Evolutionary conservation across 1,284 basidiomycete genomes (phyloP).

Genomic region (Somion occarium): DNA sequence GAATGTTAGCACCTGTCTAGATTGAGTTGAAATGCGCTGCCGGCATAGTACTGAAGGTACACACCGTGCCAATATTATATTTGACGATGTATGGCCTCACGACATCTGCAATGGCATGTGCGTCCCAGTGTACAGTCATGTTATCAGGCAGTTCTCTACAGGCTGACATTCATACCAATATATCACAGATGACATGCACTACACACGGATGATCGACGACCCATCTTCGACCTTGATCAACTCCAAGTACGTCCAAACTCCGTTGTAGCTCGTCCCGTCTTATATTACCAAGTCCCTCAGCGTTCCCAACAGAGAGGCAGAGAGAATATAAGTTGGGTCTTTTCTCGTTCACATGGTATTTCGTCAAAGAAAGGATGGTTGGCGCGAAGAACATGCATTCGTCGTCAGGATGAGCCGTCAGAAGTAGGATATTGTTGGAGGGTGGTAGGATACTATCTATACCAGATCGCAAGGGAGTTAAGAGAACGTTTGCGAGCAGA

Average conservation of each 20-base stretch:
- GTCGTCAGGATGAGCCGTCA: conserved; percentile 90
- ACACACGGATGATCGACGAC: conserved; percentile 73
- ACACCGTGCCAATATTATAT: conserved; percentile 61
- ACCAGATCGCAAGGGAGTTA: conserved; percentile 7
- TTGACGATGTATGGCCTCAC: conserved; percentile 55
- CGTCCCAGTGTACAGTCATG: conserved; percentile 66
- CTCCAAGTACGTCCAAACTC: conserved; percentile 71
- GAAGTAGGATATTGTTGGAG: conserved; percentile 44
- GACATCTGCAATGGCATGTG: conserved; percentile 53
- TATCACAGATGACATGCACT: not conserved
- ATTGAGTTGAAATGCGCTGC: conserved; percentile 3
- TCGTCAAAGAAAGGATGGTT: conserved; percentile 54
- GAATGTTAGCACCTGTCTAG: conserved; percentile 82
- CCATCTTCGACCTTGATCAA: conserved; percentile 51
- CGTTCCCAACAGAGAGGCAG: conserved; percentile 69
- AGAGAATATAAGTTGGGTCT: conserved; percentile 43
- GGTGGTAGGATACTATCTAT: conserved; percentile 5
- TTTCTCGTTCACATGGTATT: conserved; percentile 9
- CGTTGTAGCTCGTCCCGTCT: conserved; percentile 62
- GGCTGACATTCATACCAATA: conserved; percentile 1
- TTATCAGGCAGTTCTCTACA: conserved; percentile 75
- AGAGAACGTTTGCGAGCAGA: conserved; percentile 11
- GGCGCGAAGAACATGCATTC: conserved; percentile 93
- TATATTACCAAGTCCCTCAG: conserved; percentile 70
- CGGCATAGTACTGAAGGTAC: conserved; percentile 20